Evolutionary conservation across 371 early-diverging fungal species (phyloP).

Genomic region (Fennellomyces sp.): DNA sequence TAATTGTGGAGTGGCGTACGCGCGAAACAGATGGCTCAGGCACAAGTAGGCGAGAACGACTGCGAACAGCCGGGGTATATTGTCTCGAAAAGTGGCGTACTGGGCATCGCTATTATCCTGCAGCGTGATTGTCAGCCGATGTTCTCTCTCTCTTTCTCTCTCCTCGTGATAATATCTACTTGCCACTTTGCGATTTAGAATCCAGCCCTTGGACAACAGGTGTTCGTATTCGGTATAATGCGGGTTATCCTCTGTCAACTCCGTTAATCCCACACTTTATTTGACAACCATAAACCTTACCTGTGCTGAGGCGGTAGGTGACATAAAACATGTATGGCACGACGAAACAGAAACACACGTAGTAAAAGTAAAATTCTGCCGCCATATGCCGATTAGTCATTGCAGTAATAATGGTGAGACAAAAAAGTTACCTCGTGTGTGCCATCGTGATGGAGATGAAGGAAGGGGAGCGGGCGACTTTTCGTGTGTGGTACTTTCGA

Average conservation of each 20-base stretch:
- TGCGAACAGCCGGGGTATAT: conserved; percentile 64
- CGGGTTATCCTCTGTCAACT: conserved; percentile 37
- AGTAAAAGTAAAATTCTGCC: conserved; percentile 77
- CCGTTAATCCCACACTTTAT: neutral
- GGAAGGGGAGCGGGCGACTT: neutral
- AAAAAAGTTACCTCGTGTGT: conserved; percentile 30
- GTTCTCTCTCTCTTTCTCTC: neutral
- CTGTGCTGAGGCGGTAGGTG: conserved; percentile 61
- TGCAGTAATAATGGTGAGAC: neutral
- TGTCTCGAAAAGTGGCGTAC: conserved; percentile 77
- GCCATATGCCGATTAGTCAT: neutral
- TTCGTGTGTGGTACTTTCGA: neutral
- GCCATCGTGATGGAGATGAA: conserved; percentile 34
- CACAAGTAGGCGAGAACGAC: conserved; percentile 54
- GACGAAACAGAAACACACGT: conserved; percentile 55
- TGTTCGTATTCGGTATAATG: conserved; percentile 58
- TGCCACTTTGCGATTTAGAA: conserved; percentile 60
- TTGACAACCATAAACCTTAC: conserved; percentile 28
- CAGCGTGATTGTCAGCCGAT: neutral
- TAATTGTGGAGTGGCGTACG: conserved; percentile 8
- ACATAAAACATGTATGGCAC: conserved; percentile 72
- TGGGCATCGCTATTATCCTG: conserved; percentile 88
- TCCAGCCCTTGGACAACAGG: conserved; percentile 70
- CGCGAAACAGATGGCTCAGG: conserved; percentile 49
- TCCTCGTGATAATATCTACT: neutral